phyloP scores from a whole-genome alignment of 768 basidiomycete species.

The Russula dissimulans region DNA sequence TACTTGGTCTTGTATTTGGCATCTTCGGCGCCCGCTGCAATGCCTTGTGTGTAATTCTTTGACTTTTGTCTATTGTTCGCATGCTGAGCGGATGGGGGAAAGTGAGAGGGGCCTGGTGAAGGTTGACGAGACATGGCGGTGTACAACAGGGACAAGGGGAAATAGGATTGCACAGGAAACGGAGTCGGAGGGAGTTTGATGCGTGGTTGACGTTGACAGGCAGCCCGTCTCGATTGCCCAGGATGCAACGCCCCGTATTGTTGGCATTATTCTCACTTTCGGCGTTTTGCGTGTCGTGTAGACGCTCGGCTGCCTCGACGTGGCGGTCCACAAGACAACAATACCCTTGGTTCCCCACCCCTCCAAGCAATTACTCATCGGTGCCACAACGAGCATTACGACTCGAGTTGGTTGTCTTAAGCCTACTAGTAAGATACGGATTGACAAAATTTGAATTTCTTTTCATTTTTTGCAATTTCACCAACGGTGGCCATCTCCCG shows the following conservation, averaged over 20 bases:
- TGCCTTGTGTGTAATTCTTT: constrained; percentile 45
- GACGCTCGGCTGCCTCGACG: neutral
- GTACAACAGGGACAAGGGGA: constrained; percentile 29
- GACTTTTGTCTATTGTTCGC: constrained; percentile 33
- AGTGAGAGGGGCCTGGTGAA: constrained; percentile 28
- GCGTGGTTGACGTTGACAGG: constrained; percentile 25
- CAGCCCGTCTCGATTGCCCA: neutral
- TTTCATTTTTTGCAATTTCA: no score
- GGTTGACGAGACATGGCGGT: constrained; percentile 59
- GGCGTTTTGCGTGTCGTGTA: constrained; percentile 24
- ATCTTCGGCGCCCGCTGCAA: constrained; percentile 74
- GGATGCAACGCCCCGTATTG: constrained; percentile 7
- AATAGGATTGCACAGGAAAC: constrained; percentile 22
- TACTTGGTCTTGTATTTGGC: constrained; percentile 83
- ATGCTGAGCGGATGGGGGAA: constrained; percentile 11
- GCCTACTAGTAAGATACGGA: neutral
- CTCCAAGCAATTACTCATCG: neutral
- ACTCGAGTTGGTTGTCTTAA: neutral
- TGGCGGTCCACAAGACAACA: neutral
- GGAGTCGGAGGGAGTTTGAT: constrained; percentile 21
- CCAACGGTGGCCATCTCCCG: neutral
- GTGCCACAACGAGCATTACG: neutral
- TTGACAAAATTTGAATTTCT: neutral
- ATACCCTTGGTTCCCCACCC: neutral
- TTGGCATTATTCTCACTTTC: constrained; percentile 26